Conservation (phyloP, 2,329 filamentous ascomycete genomes). For the Geosmithia putterillii region DNA sequence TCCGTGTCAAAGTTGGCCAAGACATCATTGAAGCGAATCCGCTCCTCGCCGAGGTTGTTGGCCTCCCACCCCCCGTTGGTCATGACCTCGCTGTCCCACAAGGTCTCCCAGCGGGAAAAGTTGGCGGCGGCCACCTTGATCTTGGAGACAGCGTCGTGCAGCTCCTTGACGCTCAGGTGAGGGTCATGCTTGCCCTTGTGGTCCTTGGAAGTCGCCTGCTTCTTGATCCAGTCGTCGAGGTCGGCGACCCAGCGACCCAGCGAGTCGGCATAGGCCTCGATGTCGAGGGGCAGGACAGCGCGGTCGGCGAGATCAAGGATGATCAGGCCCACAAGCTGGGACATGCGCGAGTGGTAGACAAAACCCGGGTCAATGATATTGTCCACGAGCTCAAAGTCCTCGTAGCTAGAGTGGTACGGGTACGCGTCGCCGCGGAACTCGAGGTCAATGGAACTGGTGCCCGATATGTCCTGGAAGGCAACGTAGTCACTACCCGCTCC, state of each 20-base stretch:
- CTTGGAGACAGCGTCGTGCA: constrained; percentile 43
- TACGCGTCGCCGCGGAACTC: constrained; percentile 56
- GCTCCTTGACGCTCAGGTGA: constrained; percentile 16
- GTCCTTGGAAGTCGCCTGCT: constrained; percentile 5
- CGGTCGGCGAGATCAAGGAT: constrained; percentile 75
- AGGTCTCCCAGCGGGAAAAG: constrained; percentile 65
- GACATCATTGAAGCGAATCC: constrained; percentile 66
- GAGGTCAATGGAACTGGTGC: constrained; percentile 78
- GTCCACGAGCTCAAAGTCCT: constrained; percentile 79
- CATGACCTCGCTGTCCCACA: constrained; percentile 65
- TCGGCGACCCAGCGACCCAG: constrained; percentile 54
- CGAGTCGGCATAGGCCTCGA: constrained; percentile 57
- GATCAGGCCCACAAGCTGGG: constrained; percentile 69
- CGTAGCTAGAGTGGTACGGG: constrained; percentile 76
- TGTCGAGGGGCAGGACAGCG: constrained; percentile 71
- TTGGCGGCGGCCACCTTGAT: constrained; percentile 37
- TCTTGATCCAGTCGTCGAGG: constrained; percentile 50
- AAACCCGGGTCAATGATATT: constrained; percentile 73
- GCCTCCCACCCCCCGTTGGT: constrained; percentile 66
- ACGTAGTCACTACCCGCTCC: constrained; percentile 74
- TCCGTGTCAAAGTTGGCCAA: constrained; percentile 75
- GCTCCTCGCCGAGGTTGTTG: constrained; percentile 49
- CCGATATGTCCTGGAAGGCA: constrained; percentile 83
- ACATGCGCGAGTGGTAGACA: constrained; percentile 65
- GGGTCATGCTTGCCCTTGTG: constrained; percentile 6